Conservation (phyloP, 768 basidiomycete genomes). For the Rickenella mellea region DNA sequence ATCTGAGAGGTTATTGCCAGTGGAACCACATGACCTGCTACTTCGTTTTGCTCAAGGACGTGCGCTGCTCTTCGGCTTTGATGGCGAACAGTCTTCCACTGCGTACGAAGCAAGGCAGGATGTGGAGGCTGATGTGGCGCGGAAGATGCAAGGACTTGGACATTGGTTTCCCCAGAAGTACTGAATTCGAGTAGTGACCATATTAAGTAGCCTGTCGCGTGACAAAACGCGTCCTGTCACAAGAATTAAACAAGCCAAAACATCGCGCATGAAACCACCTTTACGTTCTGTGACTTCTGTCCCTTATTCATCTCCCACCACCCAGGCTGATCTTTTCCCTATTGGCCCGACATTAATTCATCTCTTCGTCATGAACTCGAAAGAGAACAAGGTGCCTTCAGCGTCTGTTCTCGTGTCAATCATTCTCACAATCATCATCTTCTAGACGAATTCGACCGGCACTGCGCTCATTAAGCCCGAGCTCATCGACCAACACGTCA, state of each 20-base stretch:
- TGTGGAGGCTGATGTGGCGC: constrained; percentile 59
- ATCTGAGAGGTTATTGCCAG: no score
- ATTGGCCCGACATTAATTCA: neutral
- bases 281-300: no score
- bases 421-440: no score
- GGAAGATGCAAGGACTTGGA: constrained; percentile 34
- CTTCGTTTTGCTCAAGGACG: constrained; percentile 43
- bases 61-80: constrained; percentile 34
- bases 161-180: constrained; percentile 63
- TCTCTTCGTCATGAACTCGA: constrained; percentile 10
- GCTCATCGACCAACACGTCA: constrained; percentile 16
- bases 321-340: constrained; percentile 4
- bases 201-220: neutral
- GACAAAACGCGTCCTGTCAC: neutral
- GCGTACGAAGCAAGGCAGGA: constrained; percentile 22
- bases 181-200: constrained; percentile 24
- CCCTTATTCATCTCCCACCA: constrained; percentile 7
- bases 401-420: constrained; percentile 1
- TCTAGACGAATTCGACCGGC: constrained; percentile 2
- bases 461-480: constrained; percentile 20
- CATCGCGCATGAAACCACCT: constrained; percentile 7
- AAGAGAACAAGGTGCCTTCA: constrained; percentile 9
- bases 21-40: no score
- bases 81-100: constrained; percentile 4
- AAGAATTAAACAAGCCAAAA: neutral